Evolutionary conservation across 202 grass and related monocot species (phyloP).

Genomic region (Setaria italica): DNA sequence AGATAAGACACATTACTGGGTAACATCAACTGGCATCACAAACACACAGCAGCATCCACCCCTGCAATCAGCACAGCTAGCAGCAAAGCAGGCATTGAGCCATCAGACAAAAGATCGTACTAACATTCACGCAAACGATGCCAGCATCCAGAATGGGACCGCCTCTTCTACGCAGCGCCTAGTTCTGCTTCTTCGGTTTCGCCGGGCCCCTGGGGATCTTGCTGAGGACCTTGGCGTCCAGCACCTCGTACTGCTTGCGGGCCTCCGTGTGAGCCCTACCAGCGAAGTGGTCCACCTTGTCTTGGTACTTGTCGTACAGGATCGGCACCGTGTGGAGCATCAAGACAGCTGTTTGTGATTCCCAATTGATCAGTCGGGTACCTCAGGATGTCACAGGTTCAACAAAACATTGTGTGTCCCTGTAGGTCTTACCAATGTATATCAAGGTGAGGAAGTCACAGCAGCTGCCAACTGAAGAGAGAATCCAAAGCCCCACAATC

Average conservation of each 20-base stretch:
- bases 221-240: conserved; percentile 80
- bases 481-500: conserved; percentile 73
- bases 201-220: conserved; percentile 70
- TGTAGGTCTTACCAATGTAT: conserved; percentile 71
- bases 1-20: neutral
- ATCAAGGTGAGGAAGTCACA: conserved; percentile 87
- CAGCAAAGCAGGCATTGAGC: neutral
- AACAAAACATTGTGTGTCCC: neutral
- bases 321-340: conserved; percentile 75
- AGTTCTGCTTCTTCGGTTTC: conserved; percentile 84
- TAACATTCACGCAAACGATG: neutral
- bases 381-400: neutral
- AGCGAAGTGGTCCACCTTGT: conserved; percentile 78
- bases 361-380: neutral
- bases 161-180: neutral
- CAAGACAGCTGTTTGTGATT: conserved; percentile 54
- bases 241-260: conserved; percentile 70
- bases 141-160: neutral
- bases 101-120: neutral
- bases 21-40: conserved; percentile 17
- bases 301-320: conserved; percentile 92
- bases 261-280: conserved; percentile 67
- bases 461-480: conserved; percentile 73
- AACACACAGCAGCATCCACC: conserved; percentile 1
- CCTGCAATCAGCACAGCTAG: neutral